Evolutionary conservation across 164 flowering plant genomes (phyloP).

Genomic region (Annona squamosa): DNA sequence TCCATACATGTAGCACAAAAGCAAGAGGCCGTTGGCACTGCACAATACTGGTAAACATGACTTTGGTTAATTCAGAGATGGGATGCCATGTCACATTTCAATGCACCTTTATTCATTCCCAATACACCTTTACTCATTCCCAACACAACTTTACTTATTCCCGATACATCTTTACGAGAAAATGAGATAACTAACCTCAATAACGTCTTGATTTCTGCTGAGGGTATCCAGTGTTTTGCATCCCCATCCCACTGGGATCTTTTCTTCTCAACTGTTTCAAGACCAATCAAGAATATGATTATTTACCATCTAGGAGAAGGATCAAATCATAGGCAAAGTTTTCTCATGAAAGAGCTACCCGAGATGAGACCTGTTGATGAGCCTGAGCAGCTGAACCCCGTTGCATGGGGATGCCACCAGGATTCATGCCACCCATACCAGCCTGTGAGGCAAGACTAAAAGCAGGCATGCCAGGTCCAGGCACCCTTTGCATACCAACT

Average conservation of each 20-base stretch:
- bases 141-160: too few species aligned
- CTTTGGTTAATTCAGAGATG: not conserved
- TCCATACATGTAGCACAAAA: not conserved
- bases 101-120: too few species aligned
- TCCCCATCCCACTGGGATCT: slow-evolving; percentile 71
- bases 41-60: not conserved
- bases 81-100: too few species aligned
- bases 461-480: slow-evolving; percentile 58
- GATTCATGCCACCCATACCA: slow-evolving; percentile 78
- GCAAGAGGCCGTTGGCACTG: not conserved
- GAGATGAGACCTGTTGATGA: slow-evolving; percentile 51
- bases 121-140: too few species aligned
- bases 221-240: slow-evolving; percentile 61
- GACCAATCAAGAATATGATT: not conserved
- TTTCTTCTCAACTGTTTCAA: slow-evolving; percentile 67
- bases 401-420: slow-evolving; percentile 74
- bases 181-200: slow-evolving; percentile 29
- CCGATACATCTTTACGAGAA: too few species aligned
- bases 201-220: slow-evolving; percentile 71
- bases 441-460: slow-evolving; percentile 83
- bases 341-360: not conserved
- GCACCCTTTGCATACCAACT: slow-evolving; percentile 79
- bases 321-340: not conserved
- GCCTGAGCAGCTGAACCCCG: slow-evolving; percentile 60
- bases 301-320: slow-evolving; percentile 5